Percentiles rank a stretch among this genome's conserved stretches.
phyloP scores from a whole-genome alignment of 345 rosid genomes.

The Eucalyptus coolabah region DNA sequence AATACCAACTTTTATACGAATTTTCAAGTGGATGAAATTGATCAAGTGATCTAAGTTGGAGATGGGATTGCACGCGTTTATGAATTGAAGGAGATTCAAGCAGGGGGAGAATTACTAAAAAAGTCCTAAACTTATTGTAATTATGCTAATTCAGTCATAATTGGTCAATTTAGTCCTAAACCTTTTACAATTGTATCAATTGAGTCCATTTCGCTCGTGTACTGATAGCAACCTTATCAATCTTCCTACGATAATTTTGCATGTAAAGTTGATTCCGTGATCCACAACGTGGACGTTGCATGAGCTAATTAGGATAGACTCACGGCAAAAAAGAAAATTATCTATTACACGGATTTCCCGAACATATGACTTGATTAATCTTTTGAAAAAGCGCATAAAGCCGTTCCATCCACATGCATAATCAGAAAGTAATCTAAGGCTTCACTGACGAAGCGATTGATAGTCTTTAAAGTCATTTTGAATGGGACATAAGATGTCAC shows the following conservation, averaged over 20 bases:
- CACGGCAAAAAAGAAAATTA: not conserved
- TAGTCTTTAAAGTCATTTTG: not conserved
- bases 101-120: accelerated
- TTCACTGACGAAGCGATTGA: not conserved
- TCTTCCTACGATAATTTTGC: not conserved
- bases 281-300: not conserved
- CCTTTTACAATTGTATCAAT: accelerated
- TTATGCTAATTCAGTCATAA: too few species aligned
- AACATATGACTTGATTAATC: not conserved
- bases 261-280: not conserved
- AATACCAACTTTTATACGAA: not conserved
- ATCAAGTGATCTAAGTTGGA: too few species aligned
- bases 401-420: not conserved
- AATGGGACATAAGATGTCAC: not conserved
- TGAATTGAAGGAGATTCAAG: too few species aligned
- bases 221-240: not conserved
- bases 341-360: not conserved
- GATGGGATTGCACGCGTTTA: too few species aligned
- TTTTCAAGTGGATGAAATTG: too few species aligned
- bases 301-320: not conserved
- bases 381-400: not conserved
- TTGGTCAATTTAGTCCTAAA: too few species aligned
- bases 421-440: not conserved
- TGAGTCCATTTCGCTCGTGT: not conserved
- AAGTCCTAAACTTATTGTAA: too few species aligned